Evolutionary conservation across 2,329 filamentous ascomycete genomes (phyloP), one percentile per base, ranked within the genome.

Genomic region (Trichoderma sp.): DNA sequence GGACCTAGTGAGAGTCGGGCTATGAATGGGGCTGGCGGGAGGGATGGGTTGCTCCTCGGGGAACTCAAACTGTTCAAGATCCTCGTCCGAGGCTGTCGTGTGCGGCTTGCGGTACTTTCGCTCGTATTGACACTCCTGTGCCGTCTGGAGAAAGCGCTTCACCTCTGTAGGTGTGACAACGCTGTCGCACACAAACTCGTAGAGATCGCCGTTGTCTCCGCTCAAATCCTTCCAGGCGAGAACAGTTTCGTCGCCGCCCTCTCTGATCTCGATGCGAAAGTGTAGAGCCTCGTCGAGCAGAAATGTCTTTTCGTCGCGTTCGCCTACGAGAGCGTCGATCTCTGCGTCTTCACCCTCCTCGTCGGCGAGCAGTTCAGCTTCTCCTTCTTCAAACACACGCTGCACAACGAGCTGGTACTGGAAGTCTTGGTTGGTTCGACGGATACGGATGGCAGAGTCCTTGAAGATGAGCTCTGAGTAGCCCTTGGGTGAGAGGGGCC

Each of bases 401-500:
- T 99, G 96, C 55, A 98, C 89, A 53, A 98, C 95, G 13, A 99
- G 93, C 81, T 99, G 96, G 81, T 98, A 99, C 78, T 99, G 95
- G 78, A 93, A 98, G 68, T 98, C 94, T 80, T 97, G 95, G 23
- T 93, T 95, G 17, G 96, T 98, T 74, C 93, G 91, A 75, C 97
- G 92, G 78, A 99, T 97, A 74, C 92, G 94, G 68, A 95, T 94
- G 61, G 94, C 93, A 50, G 94, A 92, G 90, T 99, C 96, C 82
- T 96, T 97, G 87, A 98, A 99, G 82, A 99, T 97, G 80, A 98
- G 94, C 82, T 99, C 96, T 1, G 95, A 98, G 81, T 98, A 98
- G 75, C 96, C 96, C 82, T 99, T 99, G 71, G 95, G 94, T 8
- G 95, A 98, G 64, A 94, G 89, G 12, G 96, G 96, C 77, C 96